Base-by-base conservation (phyloP, 768 basidiomycete species). In the Naganishia kalamii region DNA sequence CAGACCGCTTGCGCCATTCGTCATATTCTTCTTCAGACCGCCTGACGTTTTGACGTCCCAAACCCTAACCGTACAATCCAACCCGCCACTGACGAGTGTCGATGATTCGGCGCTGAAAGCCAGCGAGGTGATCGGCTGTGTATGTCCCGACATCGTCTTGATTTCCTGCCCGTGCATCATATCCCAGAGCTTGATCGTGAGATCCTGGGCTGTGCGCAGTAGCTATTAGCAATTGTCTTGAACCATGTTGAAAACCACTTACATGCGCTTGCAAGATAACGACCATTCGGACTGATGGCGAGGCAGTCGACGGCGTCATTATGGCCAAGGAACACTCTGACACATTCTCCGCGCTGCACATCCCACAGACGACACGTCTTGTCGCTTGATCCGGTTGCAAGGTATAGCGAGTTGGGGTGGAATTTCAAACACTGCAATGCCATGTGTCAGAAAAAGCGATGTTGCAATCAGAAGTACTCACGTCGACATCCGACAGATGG, bases 321-420 rank as follows among this genome's bases (percentile, higher is more conserved):
- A 74, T 99, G 96, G 0, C 93, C 96, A 37, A 94, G 85, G 79
- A 98, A 98, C 25, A 99, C 90, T 21, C 96, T 86, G 1, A 98
- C 87, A 77, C 92, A 96, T 5, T 86, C 83, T 6, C 96, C 96
- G 47, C 87, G 86, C 72, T 98, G 96, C n/a, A 94, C 89, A 75
- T 99, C 96, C 96, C 96, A 99, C 44, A 99, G 78, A 50, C 96
- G 86, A 65, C 92, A 90, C 10, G 94, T 96, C 84, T 89, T 88
- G 76, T 99, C 96, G 70, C 88, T 90, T 3, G 94, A 98, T 15
- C 92, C 96, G 0, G 96, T 98, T 6, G 92, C 94, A 32, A 99
- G 84, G 79, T 98, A 99, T 37, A 99, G 79, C 25, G 93, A 96
- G 75, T 99, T 99, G 0, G 96, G 94, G 77, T 99, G 96, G 80